Conservation (phyloP, 2,329 filamentous ascomycete species). For the Aspergillus proliferans region DNA sequence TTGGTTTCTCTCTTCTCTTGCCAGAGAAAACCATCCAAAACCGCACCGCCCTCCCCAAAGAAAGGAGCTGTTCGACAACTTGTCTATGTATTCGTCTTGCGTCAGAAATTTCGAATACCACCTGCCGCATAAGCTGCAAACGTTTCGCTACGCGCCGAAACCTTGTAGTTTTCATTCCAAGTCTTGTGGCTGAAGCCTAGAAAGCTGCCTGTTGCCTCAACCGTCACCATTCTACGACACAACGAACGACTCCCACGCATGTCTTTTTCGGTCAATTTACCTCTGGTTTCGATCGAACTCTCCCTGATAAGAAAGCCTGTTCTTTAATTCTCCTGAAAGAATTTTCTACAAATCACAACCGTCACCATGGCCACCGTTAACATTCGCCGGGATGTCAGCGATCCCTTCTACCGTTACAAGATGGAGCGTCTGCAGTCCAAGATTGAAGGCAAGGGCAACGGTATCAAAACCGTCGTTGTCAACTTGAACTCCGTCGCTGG, state of each 20-base stretch:
- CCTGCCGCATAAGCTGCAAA: constrained; percentile 90
- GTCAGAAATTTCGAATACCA: constrained; percentile 89
- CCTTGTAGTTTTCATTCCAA: constrained; percentile 82
- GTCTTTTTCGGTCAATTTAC: constrained; percentile 49
- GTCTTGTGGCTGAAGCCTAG: constrained; percentile 75
- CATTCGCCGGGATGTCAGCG: constrained; percentile 94
- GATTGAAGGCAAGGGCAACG: constrained; percentile 99
- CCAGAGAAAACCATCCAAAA: constrained; percentile 32
- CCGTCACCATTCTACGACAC: constrained; percentile 30
- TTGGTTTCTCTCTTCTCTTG: constrained; percentile 28
- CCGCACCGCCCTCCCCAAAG: neutral
- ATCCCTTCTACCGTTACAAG: constrained; percentile 99
- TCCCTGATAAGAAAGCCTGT: constrained; percentile 20
- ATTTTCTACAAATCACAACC: constrained; percentile 28
- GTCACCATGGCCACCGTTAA: constrained; percentile 94
- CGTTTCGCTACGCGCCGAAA: constrained; percentile 94
- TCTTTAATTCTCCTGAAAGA: constrained; percentile 25
- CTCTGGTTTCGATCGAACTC: constrained; percentile 38
- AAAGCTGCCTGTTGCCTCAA: constrained; percentile 19
- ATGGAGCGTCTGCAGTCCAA: constrained; percentile 99
- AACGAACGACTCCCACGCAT: constrained; percentile 44
- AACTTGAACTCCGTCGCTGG: constrained; percentile 91
- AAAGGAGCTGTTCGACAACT: constrained; percentile 33
- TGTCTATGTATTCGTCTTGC: constrained; percentile 99
- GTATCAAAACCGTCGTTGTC: constrained; percentile 98